phyloP scores from a whole-genome alignment of 2,329 filamentous ascomycete genomes.

The Penicillium occitanis region DNA sequence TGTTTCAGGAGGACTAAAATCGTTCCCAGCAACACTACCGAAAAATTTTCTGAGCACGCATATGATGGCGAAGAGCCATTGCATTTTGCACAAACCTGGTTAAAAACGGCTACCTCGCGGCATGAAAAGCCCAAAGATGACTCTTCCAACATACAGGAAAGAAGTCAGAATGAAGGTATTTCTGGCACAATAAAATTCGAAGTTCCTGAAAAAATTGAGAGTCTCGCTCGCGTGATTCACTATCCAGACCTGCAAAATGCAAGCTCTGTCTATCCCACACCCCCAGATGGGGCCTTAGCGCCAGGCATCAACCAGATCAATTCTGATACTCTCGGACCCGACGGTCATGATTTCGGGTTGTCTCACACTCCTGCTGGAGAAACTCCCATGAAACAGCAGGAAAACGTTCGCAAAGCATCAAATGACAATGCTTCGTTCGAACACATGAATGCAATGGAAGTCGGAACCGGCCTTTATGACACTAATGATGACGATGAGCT shows the following conservation, averaged over 20 bases:
- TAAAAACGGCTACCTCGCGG: slow-evolving; percentile 30
- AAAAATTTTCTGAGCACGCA: slow-evolving; percentile 24
- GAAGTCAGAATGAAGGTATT: slow-evolving; percentile 28
- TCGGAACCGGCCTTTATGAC: slow-evolving; percentile 44
- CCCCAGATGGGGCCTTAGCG: slow-evolving; percentile 49
- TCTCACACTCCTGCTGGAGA: slow-evolving; percentile 24
- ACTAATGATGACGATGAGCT: slow-evolving; percentile 54
- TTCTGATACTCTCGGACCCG: slow-evolving; percentile 33
- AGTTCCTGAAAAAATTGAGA: slow-evolving; percentile 35
- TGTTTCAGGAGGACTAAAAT: slow-evolving; percentile 42
- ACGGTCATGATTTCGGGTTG: slow-evolving; percentile 30
- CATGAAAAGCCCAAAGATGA: slow-evolving; percentile 23
- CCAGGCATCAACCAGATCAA: slow-evolving; percentile 32
- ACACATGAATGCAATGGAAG: slow-evolving; percentile 28
- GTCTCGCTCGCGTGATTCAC: slow-evolving; percentile 40
- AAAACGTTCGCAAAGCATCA: slow-evolving; percentile 18
- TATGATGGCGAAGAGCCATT: slow-evolving; percentile 38
- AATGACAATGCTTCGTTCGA: slow-evolving; percentile 25
- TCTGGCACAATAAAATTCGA: slow-evolving; percentile 28
- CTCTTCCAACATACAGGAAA: slow-evolving; percentile 24
- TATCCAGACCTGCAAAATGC: slow-evolving; percentile 43
- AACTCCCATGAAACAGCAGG: slow-evolving; percentile 21
- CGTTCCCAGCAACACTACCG: slow-evolving; percentile 19
- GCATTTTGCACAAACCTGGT: slow-evolving; percentile 46
- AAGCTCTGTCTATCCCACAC: slow-evolving; percentile 54